Evolutionary conservation across 352 stramenopile genomes (phyloP).

Genomic region (Pythium apleroticum): DNA sequence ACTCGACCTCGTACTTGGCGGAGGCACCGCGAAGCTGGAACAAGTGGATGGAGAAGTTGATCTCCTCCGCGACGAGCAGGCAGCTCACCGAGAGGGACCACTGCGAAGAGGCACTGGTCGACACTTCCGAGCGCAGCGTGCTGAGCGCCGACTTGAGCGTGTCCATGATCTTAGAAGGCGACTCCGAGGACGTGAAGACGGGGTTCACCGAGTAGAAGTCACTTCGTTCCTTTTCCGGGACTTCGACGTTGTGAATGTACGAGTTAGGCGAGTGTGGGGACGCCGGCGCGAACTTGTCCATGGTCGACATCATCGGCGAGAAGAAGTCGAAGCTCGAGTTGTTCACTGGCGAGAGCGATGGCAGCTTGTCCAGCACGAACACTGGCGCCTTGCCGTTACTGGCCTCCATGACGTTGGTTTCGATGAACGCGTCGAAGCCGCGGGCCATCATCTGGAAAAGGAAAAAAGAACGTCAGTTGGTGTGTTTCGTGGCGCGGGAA

Average conservation of each 20-base stretch:
- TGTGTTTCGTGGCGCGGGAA: not conserved
- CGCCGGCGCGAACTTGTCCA: slow-evolving; percentile 6
- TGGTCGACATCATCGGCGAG: slow-evolving; percentile 16
- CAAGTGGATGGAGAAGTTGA: slow-evolving; percentile 58
- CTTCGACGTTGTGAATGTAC: slow-evolving; percentile 34
- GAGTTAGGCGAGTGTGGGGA: slow-evolving; percentile 56
- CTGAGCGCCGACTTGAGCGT: slow-evolving; percentile 36
- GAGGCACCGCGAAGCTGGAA: slow-evolving; percentile 32
- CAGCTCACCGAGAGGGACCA: slow-evolving; percentile 54
- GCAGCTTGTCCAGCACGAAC: slow-evolving; percentile 31
- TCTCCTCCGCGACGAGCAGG: slow-evolving; percentile 66
- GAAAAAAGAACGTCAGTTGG: slow-evolving; percentile 6
- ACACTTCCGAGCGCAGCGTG: slow-evolving; percentile 42
- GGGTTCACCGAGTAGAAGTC: slow-evolving; percentile 58
- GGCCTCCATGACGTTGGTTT: slow-evolving; percentile 25
- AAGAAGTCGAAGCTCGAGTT: slow-evolving; percentile 23
- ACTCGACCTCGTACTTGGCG: slow-evolving; percentile 57
- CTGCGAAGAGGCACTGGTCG: slow-evolving; percentile 28
- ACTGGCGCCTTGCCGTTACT: slow-evolving; percentile 25
- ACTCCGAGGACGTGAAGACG: slow-evolving; percentile 42
- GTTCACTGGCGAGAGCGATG: slow-evolving; percentile 13
- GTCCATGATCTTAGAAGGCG: slow-evolving; percentile 52
- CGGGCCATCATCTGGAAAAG: slow-evolving; percentile 25
- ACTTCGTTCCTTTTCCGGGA: slow-evolving; percentile 51
- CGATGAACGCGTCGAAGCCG: slow-evolving; percentile 25